Evolutionary conservation across 2,329 filamentous ascomycete species (phyloP).

Genomic region (Chaetomiaceae sp.): DNA sequence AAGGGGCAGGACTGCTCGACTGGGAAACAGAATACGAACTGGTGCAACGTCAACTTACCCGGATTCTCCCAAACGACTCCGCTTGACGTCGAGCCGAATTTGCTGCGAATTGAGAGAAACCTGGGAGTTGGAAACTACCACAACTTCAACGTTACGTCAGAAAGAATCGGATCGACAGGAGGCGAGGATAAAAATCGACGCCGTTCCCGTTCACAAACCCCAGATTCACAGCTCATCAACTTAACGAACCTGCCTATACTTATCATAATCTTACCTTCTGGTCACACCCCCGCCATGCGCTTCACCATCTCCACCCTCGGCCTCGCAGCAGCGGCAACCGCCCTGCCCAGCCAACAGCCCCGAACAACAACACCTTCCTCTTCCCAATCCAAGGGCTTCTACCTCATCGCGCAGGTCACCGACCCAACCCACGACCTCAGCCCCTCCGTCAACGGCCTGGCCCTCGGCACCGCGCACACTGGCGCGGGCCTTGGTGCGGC

Average conservation of each 20-base stretch:
- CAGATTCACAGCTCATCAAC: too few species aligned
- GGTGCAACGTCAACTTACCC: slow-evolving; percentile 4
- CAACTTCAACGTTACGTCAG: not conserved
- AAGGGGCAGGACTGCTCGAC: not conserved
- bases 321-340: slow-evolving; percentile 1
- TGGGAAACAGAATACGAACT: not conserved
- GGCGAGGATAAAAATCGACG: not conserved
- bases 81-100: too few species aligned
- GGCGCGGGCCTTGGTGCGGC: slow-evolving; percentile 40
- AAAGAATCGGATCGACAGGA: not conserved
- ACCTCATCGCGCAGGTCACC: slow-evolving; percentile 32
- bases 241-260: too few species aligned
- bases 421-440: slow-evolving; percentile 38
- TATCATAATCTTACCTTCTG: too few species aligned
- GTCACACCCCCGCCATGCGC: not conserved
- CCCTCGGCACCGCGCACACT: slow-evolving; percentile 40
- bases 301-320: not conserved
- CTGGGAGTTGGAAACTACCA: not conserved
- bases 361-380: not conserved
- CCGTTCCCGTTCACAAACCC: too few species aligned
- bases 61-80: not conserved
- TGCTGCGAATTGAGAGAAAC: not conserved
- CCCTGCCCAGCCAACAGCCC: not conserved
- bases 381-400: slow-evolving; percentile 12
- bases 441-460: slow-evolving; percentile 39